Base-by-base conservation (phyloP, 2,329 filamentous ascomycete species). In the Sclerotinia sclerotiorum region DNA sequence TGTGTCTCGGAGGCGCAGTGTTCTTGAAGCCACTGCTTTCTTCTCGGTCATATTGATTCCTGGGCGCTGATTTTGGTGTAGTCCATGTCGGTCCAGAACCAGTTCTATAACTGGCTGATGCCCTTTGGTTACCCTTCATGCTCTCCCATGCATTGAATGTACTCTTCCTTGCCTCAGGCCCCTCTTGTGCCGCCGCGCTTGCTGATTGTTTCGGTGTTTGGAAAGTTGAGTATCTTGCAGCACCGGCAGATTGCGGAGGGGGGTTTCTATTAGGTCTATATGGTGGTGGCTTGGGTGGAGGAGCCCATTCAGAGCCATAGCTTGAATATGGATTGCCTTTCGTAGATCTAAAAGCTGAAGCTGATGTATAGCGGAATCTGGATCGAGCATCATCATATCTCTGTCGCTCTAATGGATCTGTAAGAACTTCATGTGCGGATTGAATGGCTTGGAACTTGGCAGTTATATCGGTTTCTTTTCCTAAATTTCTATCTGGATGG, bases 401-500 rank as follows among this genome's bases (percentile, higher is more conserved):
- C 11, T 74, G 72, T 61, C 74, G 70, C 68, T 78, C 75, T 54
- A 62, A 48, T 10, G 74, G 61, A 67, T 78, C 77, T 72, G 82
- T 84, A 57, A 92, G 81, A 63, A 92, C 82, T 77, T 91, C 89
- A 73, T 91, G 85, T 48, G 89, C 89, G 11, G 88, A 85, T 78
- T 91, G 88, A 55, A 92, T 90, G 56, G 84, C 84, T 78, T 91
- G 89, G 73, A 92, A 92, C 74, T 88, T 89, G 48, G 87, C 82
- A 54, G 86, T 87, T 72, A 86, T 87, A 75, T 90, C 88, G 67
- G 81, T 77, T 79, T 91, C 89, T 74, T 83, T 84, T 56, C 89
- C 89, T 29, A 87, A 87, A 76, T 92, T 91, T 69, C 89, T 85
- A 77, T 92, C 89, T 27, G 89, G 89, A 76, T 92, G 89, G 74